Base-by-base conservation (phyloP, 371 early-diverging fungal species). In the Paramicrosporidium saccamoebae region DNA sequence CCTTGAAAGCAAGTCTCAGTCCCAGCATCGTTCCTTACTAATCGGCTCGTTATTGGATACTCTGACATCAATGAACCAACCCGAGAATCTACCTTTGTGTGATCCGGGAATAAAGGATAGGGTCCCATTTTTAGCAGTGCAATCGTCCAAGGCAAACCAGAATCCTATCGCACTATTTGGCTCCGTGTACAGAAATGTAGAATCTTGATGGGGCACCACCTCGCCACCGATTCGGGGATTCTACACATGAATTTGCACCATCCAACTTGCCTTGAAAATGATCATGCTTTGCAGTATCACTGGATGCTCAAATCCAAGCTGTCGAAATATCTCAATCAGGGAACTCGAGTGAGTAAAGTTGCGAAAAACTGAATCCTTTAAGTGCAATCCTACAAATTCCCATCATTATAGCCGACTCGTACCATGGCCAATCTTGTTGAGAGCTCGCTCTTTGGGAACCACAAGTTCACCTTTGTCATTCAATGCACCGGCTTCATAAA, bases 361-460 rank as follows among this genome's bases (percentile, higher is more conserved):
- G 2, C 41, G 31, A 32, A 73, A 86, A 10, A 41, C 33, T 3
- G 65, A 71, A 21, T 81, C 71, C 14, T 60, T 31, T 3, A 47
- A 59, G 30, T 82, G 82, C 10, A 86, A 38, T 5, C 52, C 64
- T 62, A 24, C 6, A 28, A 0, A 15, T 2, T 5, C 12, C 3
- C 12, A 6, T 17, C 21, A 8, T 9, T 5, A 2, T 12, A 25
- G 19, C 5, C 7, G 6, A 5, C 7, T 19, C 22, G 17, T 44
- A 65, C 68, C 77, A 36, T 86, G 84, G 0, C 81, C 82, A 30
- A 82, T 73, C 35, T 86, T 86, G 48, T 82, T 82, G 31, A 86
- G 59, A 7, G 75, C 57, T 2, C 46, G 31, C 16, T 44, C 41
- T 27, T 61, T 48, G 7, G 48, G 46, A 10, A 61, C 58, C 2